phyloP scores from a whole-genome alignment of 2,329 filamentous ascomycete species.

The Ceratocystis eucalypticola region DNA sequence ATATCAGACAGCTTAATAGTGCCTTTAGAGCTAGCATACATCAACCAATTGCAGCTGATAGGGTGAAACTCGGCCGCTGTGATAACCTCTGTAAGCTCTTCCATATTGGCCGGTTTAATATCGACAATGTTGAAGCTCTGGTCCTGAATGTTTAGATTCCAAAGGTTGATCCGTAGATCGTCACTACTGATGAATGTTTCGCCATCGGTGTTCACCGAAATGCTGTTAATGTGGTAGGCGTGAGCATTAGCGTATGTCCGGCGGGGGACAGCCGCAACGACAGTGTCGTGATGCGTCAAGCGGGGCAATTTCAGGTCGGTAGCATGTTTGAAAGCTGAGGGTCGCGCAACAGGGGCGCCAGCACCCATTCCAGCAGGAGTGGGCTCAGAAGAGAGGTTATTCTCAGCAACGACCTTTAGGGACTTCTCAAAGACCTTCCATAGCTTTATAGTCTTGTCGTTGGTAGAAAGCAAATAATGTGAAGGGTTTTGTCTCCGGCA shows the following conservation, averaged over 20 bases:
- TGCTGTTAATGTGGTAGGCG: conserved; percentile 99
- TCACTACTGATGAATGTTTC: conserved; percentile 99
- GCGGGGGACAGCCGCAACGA: conserved; percentile 88
- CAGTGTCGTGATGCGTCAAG: conserved; percentile 94
- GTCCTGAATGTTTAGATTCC: conserved; percentile 98
- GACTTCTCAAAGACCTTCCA: conserved; percentile 99
- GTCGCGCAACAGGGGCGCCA: conserved; percentile 57
- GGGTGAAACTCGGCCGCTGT: conserved; percentile 97
- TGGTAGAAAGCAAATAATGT: conserved; percentile 94
- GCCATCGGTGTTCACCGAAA: conserved; percentile 98
- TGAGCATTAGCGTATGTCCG: conserved; percentile 97
- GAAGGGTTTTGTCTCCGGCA: conserved; percentile 95
- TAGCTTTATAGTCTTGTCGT: conserved; percentile 99
- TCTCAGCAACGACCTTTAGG: conserved; percentile 95
- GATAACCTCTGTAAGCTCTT: conserved; percentile 96
- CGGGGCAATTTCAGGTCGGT: conserved; percentile 84
- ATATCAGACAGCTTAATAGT: conserved; percentile 98
- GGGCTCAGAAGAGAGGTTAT: conserved; percentile 90
- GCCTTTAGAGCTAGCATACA: conserved; percentile 98
- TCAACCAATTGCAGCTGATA: conserved; percentile 97
- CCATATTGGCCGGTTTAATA: conserved; percentile 99
- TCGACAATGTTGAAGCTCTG: conserved; percentile 99
- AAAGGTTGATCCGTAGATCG: conserved; percentile 92
- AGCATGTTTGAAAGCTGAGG: conserved; percentile 60
- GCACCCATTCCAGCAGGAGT: conserved; percentile 65